Base-by-base conservation (phyloP, 164 flowering plant genomes). In the Santalum album region DNA sequence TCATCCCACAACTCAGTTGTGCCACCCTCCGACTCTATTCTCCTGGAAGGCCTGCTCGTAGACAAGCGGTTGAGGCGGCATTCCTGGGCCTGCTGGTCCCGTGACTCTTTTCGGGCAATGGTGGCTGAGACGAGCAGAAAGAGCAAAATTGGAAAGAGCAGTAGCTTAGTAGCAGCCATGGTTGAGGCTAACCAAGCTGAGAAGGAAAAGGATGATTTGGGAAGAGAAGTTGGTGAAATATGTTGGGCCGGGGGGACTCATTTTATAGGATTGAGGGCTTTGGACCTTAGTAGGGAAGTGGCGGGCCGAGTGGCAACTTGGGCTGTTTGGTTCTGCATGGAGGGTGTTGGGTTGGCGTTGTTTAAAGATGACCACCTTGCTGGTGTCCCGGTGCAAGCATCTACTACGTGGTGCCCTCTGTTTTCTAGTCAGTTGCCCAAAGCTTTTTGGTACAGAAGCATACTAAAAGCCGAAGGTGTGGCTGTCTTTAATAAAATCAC, bases 1-100 rank as follows among this genome's bases (percentile, higher is more conserved):
- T 67, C 67, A 21, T 75, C 61, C 72, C 73, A 72, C 24, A 67
- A 22, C 61, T 75, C 76, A 15, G 58, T 64, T 22, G 56, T 35
- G 1, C 79, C 76, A 16, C 74, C 79, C 44, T 75, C 74, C 12
- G 68, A 62, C 51, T 59, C 47, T 50, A 75, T 58, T 40, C 57
- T 34, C 1, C 58, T 56, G 7, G 44, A 20, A 0, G 79, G 76
- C 44, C 60, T 63, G 61, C 44, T 56, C 0, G 62, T 57, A 23
- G 51, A 11, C 3, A 75, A 44, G 17, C 49, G 58, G 24, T 69
- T 47, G 26, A 75, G 19, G 16, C 71, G 50, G 72, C 80, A 70
- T 38, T 67, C 71, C 25, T 54, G 64, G 12, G 63, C 44, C 11
- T 48, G 29, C 21, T 43, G 7, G 7, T 43, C 34, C 34, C 34